A percentile compares a stretch with the other conserved stretches of the same genome.
Conservation (phyloP, 495 filamentous ascomycete species). For the Clohesyomyces aquaticus region DNA sequence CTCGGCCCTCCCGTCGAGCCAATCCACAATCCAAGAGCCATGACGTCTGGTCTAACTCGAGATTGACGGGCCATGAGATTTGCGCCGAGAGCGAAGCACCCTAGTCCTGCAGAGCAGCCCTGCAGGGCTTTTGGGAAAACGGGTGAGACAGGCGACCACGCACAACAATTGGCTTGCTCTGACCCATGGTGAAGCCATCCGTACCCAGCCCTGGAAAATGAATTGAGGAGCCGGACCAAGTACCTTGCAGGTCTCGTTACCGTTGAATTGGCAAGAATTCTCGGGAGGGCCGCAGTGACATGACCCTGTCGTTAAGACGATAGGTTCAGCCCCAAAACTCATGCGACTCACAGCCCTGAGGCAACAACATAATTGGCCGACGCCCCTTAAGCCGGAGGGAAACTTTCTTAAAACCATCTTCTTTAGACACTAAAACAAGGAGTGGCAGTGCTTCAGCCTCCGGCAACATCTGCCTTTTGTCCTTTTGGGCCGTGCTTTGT, state of each 20-base stretch:
- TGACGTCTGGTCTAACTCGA: slow-evolving; percentile 22
- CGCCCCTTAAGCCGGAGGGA: not conserved
- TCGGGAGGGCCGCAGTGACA: slow-evolving; percentile 37
- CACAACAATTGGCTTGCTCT: slow-evolving; percentile 18
- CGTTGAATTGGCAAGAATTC: slow-evolving; percentile 31
- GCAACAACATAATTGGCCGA: slow-evolving; percentile 31
- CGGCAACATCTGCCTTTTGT: slow-evolving; percentile 24
- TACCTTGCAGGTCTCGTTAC: slow-evolving; percentile 43
- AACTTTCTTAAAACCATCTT: slow-evolving; percentile 22
- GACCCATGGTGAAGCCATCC: slow-evolving; percentile 18
- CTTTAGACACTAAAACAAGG: slow-evolving; percentile 20
- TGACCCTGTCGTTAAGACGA: slow-evolving; percentile 32
- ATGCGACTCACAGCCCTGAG: slow-evolving; percentile 17
- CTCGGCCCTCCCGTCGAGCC: slow-evolving; percentile 38
- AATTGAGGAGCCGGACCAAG: slow-evolving; percentile 23
- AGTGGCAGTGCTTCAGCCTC: slow-evolving; percentile 42
- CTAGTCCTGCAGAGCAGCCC: slow-evolving; percentile 30
- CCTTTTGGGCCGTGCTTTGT: slow-evolving; percentile 10
- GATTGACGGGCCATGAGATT: slow-evolving; percentile 16
- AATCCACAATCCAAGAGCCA: slow-evolving; percentile 18
- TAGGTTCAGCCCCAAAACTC: slow-evolving; percentile 32
- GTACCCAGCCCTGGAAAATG: slow-evolving; percentile 13
- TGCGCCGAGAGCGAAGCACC: slow-evolving; percentile 20
- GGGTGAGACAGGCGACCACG: slow-evolving; percentile 1
- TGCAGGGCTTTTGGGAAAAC: slow-evolving; percentile 28